phyloP scores from a whole-genome alignment of 148 eudicot species.

The Chenopodium album region DNA sequence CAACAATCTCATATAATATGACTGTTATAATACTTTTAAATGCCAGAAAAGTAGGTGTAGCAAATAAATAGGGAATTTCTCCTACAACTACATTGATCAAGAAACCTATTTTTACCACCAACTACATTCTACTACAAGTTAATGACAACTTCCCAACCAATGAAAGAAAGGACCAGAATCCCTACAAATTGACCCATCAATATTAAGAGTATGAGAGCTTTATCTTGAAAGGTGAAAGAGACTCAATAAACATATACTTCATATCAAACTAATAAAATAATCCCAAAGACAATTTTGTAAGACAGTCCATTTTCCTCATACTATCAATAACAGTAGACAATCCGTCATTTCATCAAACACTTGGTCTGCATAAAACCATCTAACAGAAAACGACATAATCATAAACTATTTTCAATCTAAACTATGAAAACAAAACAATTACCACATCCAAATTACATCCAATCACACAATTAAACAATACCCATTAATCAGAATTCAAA shows the following conservation, averaged over 20 bases:
- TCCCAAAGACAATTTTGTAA: background rate
- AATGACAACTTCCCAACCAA: background rate
- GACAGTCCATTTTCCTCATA: background rate
- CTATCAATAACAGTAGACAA: background rate
- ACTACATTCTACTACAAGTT: background rate
- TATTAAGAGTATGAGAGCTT: background rate
- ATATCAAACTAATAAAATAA: background rate
- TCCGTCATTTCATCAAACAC: constrained; percentile 12
- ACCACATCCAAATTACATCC: background rate
- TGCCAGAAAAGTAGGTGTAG: background rate
- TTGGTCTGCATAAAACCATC: background rate
- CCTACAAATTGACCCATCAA: background rate
- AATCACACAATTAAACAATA: background rate
- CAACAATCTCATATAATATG: background rate
- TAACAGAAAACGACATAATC: background rate
- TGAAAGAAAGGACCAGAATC: background rate
- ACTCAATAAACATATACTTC: background rate
- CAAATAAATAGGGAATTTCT: background rate
- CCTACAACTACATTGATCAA: background rate
- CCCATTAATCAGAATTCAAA: background rate
- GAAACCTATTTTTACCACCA: background rate
- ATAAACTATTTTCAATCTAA: background rate
- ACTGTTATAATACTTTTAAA: too few species aligned
- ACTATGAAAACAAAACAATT: background rate
- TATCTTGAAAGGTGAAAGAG: background rate